Conservation (phyloP, 2,329 filamentous ascomycete species). For the Epichloe gansuensis region DNA sequence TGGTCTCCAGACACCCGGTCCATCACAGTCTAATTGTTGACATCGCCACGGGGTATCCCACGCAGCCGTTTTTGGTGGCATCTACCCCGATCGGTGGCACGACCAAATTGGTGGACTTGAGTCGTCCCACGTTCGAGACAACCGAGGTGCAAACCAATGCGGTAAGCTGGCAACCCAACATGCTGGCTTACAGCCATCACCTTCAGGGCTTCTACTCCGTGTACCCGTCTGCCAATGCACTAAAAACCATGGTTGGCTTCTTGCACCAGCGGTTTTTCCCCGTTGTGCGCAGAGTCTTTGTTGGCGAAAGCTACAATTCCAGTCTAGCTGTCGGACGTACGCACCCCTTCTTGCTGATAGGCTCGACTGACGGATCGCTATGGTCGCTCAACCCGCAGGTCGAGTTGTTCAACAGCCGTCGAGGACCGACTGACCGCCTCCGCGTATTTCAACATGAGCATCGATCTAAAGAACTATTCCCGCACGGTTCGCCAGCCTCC, state of each 20-base stretch:
- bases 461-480: constrained; percentile 21
- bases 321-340: constrained; percentile 35
- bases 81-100: constrained; percentile 42
- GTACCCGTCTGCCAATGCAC: constrained; percentile 38
- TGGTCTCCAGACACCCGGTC: constrained; percentile 39
- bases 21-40: constrained; percentile 42
- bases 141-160: constrained; percentile 39
- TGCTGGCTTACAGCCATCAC: constrained; percentile 42
- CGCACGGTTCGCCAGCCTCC: constrained; percentile 15
- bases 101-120: constrained; percentile 39
- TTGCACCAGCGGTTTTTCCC: constrained; percentile 40
- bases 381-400: constrained; percentile 31
- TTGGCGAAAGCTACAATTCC: constrained; percentile 35
- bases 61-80: constrained; percentile 41
- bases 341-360: constrained; percentile 41
- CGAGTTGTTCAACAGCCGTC: constrained; percentile 22
- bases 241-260: constrained; percentile 40
- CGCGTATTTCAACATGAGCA: constrained; percentile 42
- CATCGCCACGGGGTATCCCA: constrained; percentile 42
- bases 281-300: constrained; percentile 38
- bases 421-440: constrained; percentile 22
- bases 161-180: constrained; percentile 38
- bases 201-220: constrained; percentile 41
- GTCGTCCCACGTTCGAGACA: constrained; percentile 36
- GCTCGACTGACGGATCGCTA: constrained; percentile 40